Percentiles rank a stretch among this genome's conserved stretches.
Conservation (phyloP, 352 stramenopile genomes). For the Globisporangium polare region DNA sequence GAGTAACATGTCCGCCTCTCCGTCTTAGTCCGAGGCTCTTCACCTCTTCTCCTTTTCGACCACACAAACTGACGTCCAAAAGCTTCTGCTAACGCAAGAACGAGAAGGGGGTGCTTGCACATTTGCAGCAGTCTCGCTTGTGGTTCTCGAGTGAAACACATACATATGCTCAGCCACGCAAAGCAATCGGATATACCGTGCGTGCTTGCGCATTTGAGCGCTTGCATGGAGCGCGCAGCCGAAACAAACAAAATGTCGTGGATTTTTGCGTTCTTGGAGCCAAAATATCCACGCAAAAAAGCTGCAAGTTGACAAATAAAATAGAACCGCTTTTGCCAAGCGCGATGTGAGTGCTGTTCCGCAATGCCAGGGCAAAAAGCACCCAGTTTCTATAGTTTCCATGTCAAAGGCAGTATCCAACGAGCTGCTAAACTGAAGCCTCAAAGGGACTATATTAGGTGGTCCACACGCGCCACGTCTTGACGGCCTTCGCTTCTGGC, state of each 20-base stretch:
- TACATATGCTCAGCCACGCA: too few species aligned
- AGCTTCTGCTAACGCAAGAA: too few species aligned
- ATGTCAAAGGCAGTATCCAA: not conserved
- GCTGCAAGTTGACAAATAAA: not conserved
- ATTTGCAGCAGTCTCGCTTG: not conserved
- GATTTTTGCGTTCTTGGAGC: not conserved
- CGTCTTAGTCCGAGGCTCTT: not conserved
- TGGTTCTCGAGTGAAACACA: not conserved
- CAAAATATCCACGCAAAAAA: constrained; percentile 9
- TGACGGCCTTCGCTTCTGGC: constrained; percentile 7
- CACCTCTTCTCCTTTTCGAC: not conserved
- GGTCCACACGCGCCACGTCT: not conserved
- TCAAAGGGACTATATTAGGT: not conserved
- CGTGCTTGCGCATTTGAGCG: not conserved
- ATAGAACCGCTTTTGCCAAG: not conserved
- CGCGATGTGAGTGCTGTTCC: not conserved
- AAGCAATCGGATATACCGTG: too few species aligned
- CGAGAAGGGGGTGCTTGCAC: not conserved
- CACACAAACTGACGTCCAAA: not conserved
- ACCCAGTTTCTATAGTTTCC: not conserved
- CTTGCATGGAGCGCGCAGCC: not conserved
- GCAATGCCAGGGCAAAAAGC: not conserved
- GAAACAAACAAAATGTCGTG: not conserved
- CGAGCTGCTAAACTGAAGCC: not conserved
- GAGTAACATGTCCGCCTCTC: constrained; percentile 3